Conservation (phyloP, 1,139 yeast genomes). For the Pneumocystis murina region DNA sequence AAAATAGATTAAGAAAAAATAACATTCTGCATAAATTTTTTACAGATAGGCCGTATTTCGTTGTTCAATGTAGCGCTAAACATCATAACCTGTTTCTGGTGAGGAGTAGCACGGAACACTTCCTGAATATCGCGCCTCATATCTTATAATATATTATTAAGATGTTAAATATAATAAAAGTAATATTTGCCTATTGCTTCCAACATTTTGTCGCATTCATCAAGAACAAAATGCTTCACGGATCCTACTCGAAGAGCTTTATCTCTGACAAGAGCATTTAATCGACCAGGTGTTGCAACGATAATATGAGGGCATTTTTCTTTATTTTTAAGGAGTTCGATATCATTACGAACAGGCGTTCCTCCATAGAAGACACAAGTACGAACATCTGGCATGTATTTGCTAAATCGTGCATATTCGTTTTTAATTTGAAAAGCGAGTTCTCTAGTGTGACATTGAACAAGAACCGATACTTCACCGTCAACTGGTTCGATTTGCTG, state of each 20-base stretch:
- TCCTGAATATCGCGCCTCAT: constrained; percentile 99
- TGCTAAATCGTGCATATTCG: constrained; percentile 93
- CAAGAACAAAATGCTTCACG: constrained; percentile 88
- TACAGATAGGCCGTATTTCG: constrained; percentile 93
- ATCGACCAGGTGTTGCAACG: constrained; percentile 97
- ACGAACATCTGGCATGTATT: constrained; percentile 94
- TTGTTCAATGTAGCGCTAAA: constrained; percentile 90
- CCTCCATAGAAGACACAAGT: constrained; percentile 98
- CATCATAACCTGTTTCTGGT: constrained; percentile 99
- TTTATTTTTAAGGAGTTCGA: constrained; percentile 76
- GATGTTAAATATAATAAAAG: constrained; percentile 18
- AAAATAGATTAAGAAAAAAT: constrained; percentile 3
- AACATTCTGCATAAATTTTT: constrained; percentile 83
- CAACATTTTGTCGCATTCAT: constrained; percentile 96
- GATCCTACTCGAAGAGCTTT: constrained; percentile 75
- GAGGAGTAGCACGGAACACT: constrained; percentile 93
- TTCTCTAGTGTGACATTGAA: constrained; percentile 95
- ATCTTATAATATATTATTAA: constrained; percentile 30
- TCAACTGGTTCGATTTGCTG: constrained; percentile 96
- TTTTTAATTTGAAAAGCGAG: constrained; percentile 96
- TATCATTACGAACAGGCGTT: constrained; percentile 71
- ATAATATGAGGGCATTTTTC: constrained; percentile 94
- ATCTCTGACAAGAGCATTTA: constrained; percentile 85
- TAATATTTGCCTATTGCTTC: constrained; percentile 29
- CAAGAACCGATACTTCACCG: constrained; percentile 89